phyloP scores from a whole-genome alignment of 306 rosid species.

The Dalbergia oliveri region DNA sequence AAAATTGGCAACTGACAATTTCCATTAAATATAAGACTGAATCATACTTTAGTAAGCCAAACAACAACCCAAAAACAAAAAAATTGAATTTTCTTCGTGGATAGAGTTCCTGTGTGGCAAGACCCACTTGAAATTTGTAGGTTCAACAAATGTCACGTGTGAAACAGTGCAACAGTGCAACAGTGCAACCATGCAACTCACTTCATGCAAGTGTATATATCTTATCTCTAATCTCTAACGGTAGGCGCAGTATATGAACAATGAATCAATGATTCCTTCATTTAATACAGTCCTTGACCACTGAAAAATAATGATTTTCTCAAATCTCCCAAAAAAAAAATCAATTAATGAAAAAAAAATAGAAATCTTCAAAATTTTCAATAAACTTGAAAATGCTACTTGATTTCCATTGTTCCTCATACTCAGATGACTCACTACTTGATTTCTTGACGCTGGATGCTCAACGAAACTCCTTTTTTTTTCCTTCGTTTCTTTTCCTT shows the following conservation, averaged over 20 bases:
- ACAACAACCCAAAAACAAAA: background rate
- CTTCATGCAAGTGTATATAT: conserved; percentile 1
- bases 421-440: background rate
- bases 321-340: background rate
- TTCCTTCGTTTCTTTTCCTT: background rate
- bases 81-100: background rate
- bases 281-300: background rate
- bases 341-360: background rate
- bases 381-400: background rate
- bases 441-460: background rate
- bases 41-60: background rate
- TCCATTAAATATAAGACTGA: background rate
- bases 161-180: conserved; percentile 3
- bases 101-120: background rate
- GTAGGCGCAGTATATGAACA: background rate
- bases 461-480: background rate
- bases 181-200: conserved; percentile 2
- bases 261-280: background rate
- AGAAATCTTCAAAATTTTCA: background rate
- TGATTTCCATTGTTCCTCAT: background rate
- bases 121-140: background rate
- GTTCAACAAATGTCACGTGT: background rate
- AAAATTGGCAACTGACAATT: background rate
- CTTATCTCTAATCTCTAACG: background rate
- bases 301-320: background rate